Evolutionary conservation across 139 green algal species (phyloP).

Genomic region (Coelastrella sp.): DNA sequence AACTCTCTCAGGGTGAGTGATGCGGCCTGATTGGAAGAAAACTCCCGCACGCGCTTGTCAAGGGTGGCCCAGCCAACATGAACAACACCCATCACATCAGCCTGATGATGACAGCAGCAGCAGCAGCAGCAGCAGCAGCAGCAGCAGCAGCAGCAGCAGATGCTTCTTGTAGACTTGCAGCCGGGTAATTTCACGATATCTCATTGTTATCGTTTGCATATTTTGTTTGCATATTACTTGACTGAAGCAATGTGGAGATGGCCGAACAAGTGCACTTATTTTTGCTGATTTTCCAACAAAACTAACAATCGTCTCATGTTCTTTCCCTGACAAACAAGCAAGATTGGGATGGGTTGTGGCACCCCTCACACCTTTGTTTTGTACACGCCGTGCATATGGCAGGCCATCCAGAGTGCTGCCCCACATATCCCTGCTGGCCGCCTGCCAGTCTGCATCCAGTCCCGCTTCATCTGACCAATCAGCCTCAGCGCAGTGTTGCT

Average conservation of each 20-base stretch:
- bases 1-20: slow-evolving; percentile 78
- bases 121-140: neutral
- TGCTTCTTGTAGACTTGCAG: too few relatives aligned
- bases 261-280: neutral
- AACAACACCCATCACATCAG: slow-evolving; percentile 79
- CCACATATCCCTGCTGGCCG: slow-evolving; percentile 94
- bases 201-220: too few relatives aligned
- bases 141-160: neutral
- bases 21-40: slow-evolving; percentile 68
- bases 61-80: slow-evolving; percentile 95
- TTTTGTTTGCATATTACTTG: too few relatives aligned
- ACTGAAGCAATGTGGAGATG: neutral
- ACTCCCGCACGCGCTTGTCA: slow-evolving; percentile 88
- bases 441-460: slow-evolving; percentile 99
- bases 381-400: slow-evolving; percentile 91
- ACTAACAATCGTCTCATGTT: too few relatives aligned
- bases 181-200: too few relatives aligned
- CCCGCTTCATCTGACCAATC: slow-evolving; percentile 97
- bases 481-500: slow-evolving; percentile 89
- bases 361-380: slow-evolving; percentile 82
- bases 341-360: too few relatives aligned
- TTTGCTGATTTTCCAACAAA: neutral
- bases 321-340: too few relatives aligned
- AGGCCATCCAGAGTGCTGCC: slow-evolving; percentile 94
- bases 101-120: neutral